Evolutionary conservation across 495 filamentous ascomycete species (phyloP), one percentile per base, ranked within the genome.

Genomic region (Daldinia childiae): DNA sequence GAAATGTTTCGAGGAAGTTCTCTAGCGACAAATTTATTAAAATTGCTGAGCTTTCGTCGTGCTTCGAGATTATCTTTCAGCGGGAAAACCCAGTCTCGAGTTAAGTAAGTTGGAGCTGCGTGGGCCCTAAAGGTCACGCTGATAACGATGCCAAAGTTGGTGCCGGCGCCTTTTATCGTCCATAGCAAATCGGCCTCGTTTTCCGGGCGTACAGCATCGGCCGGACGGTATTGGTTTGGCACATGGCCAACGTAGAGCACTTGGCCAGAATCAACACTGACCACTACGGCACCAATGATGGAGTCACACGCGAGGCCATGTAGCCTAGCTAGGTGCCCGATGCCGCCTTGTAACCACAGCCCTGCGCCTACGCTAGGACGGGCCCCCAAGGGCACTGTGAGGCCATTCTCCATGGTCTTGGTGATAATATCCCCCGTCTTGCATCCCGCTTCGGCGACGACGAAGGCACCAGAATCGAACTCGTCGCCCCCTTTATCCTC

Each of bases 361-460:
- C 89, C 88, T 6, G 86, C 84, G 36, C 88, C 89, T 51, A 90
- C 87, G 63, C 88, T 89, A 73, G 87, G 89, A 41, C 88, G 85
- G 38, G 85, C 65, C 7, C 88, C 89, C 43, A 90, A 74, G 4
- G 89, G 89, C 26, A 90, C 85, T 71, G 85, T 87, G 62, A 90
- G 3, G 39, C 84, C 85, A 7, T 62, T 77, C 32, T 64, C 77
- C 82, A 86, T 85, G 62, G 87, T 73, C 64, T 82, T 82, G 62
- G 73, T 70, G 73, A 90, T 58, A 72, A 91, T 86, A 75, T 89
- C 85, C 6, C 80, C 87, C 14, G 85, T 82, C 63, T 82, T 87
- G 77, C 82, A 88, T 64, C 87, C 87, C 14, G 83, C 80, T 60
- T 75, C 86, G n/a, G 77, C 87, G 61, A 88, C 75, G 39, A 51